Evolutionary conservation across 495 filamentous ascomycete genomes (phyloP).

Genomic region (Neurospora sp.): DNA sequence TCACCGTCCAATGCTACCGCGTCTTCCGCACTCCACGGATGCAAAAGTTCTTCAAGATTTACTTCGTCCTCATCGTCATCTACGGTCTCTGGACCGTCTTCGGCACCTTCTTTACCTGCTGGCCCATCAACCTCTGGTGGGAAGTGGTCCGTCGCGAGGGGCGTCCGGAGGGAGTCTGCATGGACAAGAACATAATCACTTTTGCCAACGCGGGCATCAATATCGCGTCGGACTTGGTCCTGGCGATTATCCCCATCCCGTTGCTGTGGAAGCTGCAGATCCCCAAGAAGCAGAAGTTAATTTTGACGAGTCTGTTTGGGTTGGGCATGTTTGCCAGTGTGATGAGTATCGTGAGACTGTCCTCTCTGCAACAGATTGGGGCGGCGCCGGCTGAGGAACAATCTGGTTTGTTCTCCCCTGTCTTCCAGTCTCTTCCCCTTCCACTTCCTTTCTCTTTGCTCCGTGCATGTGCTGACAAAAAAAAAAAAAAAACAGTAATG

Average conservation of each 20-base stretch:
- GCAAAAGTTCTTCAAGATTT: constrained; percentile 8
- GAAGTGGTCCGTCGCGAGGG: neutral
- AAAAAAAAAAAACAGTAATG: constrained; percentile 1
- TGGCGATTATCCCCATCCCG: constrained; percentile 28
- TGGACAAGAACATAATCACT: constrained; percentile 23
- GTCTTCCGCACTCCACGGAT: constrained; percentile 13
- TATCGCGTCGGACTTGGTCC: constrained; percentile 27
- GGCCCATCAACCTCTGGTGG: constrained; percentile 28
- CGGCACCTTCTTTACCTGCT: constrained; percentile 31
- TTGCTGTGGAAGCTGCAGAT: constrained; percentile 18
- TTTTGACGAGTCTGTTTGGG: constrained; percentile 13
- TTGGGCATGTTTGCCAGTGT: constrained; percentile 12
- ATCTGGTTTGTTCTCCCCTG: neutral
- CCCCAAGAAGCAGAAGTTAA: constrained; percentile 7
- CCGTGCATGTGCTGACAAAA: neutral
- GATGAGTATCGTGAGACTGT: constrained; percentile 12
- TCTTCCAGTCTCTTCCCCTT: too few species aligned
- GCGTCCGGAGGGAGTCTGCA: constrained; percentile 16
- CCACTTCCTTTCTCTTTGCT: too few species aligned
- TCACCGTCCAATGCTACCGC: constrained; percentile 21
- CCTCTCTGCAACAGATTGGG: constrained; percentile 6
- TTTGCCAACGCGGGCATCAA: constrained; percentile 31
- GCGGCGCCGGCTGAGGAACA: constrained; percentile 1
- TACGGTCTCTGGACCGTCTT: constrained; percentile 17
- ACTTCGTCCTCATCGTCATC: constrained; percentile 9